These are phyloP conservation scores for Zopfia rhizophila DNA, from an alignment of 2,329 filamentous ascomycete genomes.

Conservation along the genomic window DNA sequence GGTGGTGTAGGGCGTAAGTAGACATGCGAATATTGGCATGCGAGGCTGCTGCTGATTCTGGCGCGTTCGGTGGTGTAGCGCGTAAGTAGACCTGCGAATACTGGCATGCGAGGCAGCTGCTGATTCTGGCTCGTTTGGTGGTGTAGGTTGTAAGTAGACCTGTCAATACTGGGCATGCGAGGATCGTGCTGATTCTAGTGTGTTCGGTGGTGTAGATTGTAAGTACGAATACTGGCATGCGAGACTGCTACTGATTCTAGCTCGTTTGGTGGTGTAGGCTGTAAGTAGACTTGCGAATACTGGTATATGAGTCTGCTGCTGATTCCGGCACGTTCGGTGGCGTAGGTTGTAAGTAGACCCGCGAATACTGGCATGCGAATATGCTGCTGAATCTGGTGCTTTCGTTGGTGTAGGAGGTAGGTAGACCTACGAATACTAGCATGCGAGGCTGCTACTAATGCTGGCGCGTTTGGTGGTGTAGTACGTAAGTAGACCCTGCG, in stretches of 20 bases:
- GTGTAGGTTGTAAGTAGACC: constrained; percentile 8
- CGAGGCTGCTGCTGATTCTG: constrained; percentile 4
- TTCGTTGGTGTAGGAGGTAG: no score
- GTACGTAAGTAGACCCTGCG: no score
- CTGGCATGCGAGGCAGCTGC: constrained; percentile 38
- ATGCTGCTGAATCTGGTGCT: no score
- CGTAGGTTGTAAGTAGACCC: no score
- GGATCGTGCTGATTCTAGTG: constrained; percentile 1
- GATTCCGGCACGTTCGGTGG: constrained; percentile 9
- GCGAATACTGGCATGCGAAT: no score
- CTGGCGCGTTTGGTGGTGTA: no score
- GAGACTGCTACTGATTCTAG: constrained; percentile 4
- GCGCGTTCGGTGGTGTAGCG: constrained; percentile 1
- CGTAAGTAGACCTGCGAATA: constrained; percentile 28
- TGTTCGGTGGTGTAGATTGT: constrained; percentile 3
- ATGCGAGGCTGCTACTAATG: constrained; percentile 4
- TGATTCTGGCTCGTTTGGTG: constrained; percentile 1
- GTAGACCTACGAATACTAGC: no score
- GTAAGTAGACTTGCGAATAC: constrained; percentile 14
- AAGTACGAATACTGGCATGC: constrained; percentile 5
- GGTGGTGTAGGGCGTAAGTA: no score
- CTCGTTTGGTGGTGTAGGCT: constrained; percentile 10
- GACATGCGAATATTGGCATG: no score
- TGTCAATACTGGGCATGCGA: constrained; percentile 4
- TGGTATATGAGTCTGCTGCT: constrained; percentile 10